Evolutionary conservation across 331 rosid genomes (phyloP).

Genomic region (Phaseolus coccineus): DNA sequence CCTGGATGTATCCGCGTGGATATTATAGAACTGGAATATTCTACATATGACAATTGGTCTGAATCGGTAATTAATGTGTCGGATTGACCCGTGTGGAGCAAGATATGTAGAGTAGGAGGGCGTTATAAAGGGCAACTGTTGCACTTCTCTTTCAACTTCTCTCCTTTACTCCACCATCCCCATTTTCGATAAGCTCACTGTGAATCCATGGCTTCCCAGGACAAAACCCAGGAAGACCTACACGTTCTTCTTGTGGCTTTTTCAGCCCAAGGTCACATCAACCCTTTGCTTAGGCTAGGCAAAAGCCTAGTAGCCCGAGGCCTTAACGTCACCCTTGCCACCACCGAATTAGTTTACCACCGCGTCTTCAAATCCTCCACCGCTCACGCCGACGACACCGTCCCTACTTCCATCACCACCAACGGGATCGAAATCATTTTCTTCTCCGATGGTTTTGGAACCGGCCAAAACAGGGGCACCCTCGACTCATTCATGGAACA

Average conservation of each 20-base stretch:
- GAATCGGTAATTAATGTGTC: too few relatives aligned
- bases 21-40: too few relatives aligned
- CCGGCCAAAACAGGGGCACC: not conserved
- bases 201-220: slow-evolving; percentile 38
- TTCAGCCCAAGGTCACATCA: slow-evolving; percentile 64
- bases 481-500: slow-evolving; percentile 44
- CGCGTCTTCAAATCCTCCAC: slow-evolving; percentile 40
- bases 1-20: too few relatives aligned
- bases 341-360: slow-evolving; percentile 55
- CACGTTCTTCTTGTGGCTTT: slow-evolving; percentile 60
- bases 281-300: slow-evolving; percentile 59
- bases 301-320: slow-evolving; percentile 46
- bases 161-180: not conserved
- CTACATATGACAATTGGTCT: too few relatives aligned
- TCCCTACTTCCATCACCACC: slow-evolving; percentile 43
- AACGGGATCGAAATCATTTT: slow-evolving; percentile 51
- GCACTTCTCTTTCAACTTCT: too few relatives aligned
- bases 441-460: slow-evolving; percentile 51
- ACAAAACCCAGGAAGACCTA: slow-evolving; percentile 29
- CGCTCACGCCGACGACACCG: not conserved
- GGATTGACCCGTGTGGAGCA: too few relatives aligned
- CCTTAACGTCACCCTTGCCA: slow-evolving; percentile 63
- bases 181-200: too few relatives aligned
- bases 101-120: too few relatives aligned
- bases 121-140: too few relatives aligned